Conservation (phyloP, 2,329 filamentous ascomycete genomes). For the Gyromitra esculenta region DNA sequence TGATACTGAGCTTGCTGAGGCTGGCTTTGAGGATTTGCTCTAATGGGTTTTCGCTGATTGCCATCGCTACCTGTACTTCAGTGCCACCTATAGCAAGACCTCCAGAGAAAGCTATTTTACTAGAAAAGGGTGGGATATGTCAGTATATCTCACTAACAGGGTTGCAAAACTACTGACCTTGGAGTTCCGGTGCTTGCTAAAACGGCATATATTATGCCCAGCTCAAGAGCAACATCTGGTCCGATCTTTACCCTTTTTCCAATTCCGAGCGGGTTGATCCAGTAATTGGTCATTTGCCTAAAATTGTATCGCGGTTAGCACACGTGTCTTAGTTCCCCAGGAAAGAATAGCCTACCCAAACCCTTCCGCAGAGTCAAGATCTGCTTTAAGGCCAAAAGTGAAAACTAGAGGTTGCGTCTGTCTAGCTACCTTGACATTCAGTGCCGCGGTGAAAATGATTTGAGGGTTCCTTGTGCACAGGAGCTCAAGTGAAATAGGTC, state of each 20-base stretch:
- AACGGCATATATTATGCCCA: slow-evolving; percentile 51
- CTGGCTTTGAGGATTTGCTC: slow-evolving; percentile 51
- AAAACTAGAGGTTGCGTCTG: slow-evolving; percentile 52
- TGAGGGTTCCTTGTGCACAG: slow-evolving; percentile 39
- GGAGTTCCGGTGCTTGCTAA: slow-evolving; percentile 42
- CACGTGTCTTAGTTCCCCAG: too few species aligned
- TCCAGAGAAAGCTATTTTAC: slow-evolving; percentile 49
- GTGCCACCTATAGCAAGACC: slow-evolving; percentile 52
- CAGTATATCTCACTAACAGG: neutral
- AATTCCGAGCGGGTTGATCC: slow-evolving; percentile 53
- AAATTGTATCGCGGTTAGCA: neutral
- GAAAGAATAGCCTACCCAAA: slow-evolving; percentile 33
- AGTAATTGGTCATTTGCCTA: slow-evolving; percentile 51
- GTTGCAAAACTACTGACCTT: slow-evolving; percentile 14
- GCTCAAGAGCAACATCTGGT: slow-evolving; percentile 50
- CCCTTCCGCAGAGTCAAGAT: slow-evolving; percentile 38
- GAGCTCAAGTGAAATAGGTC: slow-evolving; percentile 51
- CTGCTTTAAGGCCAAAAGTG: slow-evolving; percentile 52
- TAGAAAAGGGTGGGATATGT: slow-evolving; percentile 3
- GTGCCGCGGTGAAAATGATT: slow-evolving; percentile 40
- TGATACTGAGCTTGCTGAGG: slow-evolving; percentile 44
- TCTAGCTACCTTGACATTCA: slow-evolving; percentile 47
- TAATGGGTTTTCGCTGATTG: slow-evolving; percentile 49
- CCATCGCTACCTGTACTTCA: slow-evolving; percentile 50
- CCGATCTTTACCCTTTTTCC: slow-evolving; percentile 49